Conservation (phyloP, 2,329 filamentous ascomycete genomes). For the Pseudogymnoascus sp. region DNA sequence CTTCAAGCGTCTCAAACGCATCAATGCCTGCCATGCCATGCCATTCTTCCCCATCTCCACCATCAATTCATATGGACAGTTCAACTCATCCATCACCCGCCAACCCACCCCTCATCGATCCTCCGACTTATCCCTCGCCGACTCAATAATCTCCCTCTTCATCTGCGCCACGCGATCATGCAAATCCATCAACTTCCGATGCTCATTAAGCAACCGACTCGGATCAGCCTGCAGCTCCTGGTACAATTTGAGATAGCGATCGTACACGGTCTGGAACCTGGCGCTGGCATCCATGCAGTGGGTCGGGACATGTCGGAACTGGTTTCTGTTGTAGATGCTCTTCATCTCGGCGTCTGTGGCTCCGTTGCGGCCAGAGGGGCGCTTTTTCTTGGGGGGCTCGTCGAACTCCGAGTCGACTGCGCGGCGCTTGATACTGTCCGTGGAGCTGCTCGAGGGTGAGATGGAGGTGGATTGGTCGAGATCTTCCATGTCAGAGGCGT, state of each 20-base stretch:
- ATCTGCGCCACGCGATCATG: slow-evolving; percentile 47
- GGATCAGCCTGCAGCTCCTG: neutral
- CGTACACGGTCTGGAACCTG: neutral
- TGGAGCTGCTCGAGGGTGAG: slow-evolving; percentile 20
- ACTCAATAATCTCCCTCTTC: slow-evolving; percentile 48
- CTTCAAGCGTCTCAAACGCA: slow-evolving; percentile 1
- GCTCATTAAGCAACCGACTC: neutral
- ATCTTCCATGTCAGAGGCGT: slow-evolving; percentile 55
- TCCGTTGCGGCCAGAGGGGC: neutral
- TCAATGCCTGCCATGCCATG: neutral
- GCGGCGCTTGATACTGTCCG: neutral
- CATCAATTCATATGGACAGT: neutral
- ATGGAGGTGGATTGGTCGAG: slow-evolving; percentile 25
- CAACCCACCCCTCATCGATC: neutral
- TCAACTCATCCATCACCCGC: neutral
- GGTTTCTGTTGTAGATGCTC: neutral
- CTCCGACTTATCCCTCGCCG: neutral
- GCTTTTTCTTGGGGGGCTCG: neutral
- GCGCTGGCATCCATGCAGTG: neutral
- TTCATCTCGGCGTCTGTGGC: neutral
- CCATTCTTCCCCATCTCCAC: neutral
- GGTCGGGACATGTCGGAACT: slow-evolving; percentile 5
- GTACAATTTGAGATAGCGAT: slow-evolving; percentile 3
- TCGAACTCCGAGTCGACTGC: slow-evolving; percentile 11
- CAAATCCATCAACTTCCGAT: slow-evolving; percentile 45